Evolutionary conservation across 257 asterid species (phyloP).

Genomic region (Knoxia roxburghii): DNA sequence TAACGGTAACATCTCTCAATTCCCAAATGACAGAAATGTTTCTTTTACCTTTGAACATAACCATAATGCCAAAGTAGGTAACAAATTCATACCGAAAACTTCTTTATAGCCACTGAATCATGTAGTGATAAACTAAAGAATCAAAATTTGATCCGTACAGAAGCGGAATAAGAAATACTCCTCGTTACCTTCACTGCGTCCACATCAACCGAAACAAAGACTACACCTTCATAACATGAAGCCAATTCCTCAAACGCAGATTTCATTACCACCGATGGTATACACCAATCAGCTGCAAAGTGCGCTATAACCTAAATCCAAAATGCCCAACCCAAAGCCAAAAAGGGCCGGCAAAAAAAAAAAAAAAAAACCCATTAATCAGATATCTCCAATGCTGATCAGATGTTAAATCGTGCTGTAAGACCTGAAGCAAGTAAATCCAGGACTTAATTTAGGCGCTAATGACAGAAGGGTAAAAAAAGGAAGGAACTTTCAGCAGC

Average conservation of each 20-base stretch:
- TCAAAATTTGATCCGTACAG: background rate
- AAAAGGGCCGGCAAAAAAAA: background rate
- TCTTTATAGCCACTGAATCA: background rate
- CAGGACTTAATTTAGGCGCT: too few relatives aligned
- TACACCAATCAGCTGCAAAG: conserved; percentile 40
- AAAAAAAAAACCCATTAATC: background rate
- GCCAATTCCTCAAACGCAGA: conserved; percentile 33
- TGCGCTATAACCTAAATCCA: conserved; percentile 26
- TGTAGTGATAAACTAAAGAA: background rate
- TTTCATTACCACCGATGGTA: conserved; percentile 40
- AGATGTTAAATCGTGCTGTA: too few relatives aligned
- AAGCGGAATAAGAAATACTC: background rate
- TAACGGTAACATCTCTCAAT: background rate
- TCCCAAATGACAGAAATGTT: too few relatives aligned
- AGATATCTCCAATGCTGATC: too few relatives aligned
- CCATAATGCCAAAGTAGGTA: background rate
- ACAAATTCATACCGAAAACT: background rate
- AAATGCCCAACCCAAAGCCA: background rate
- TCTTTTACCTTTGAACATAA: background rate
- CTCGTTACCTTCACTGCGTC: conserved; percentile 31
- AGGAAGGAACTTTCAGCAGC: background rate
- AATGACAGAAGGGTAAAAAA: background rate
- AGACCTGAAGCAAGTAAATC: too few relatives aligned
- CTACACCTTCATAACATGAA: conserved; percentile 14
- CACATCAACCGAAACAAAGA: conserved; percentile 33